A percentile compares a stretch with the other conserved stretches of the same genome.
phyloP scores from a whole-genome alignment of 805 yeast species.

The Saccharomycopsis amapae region DNA sequence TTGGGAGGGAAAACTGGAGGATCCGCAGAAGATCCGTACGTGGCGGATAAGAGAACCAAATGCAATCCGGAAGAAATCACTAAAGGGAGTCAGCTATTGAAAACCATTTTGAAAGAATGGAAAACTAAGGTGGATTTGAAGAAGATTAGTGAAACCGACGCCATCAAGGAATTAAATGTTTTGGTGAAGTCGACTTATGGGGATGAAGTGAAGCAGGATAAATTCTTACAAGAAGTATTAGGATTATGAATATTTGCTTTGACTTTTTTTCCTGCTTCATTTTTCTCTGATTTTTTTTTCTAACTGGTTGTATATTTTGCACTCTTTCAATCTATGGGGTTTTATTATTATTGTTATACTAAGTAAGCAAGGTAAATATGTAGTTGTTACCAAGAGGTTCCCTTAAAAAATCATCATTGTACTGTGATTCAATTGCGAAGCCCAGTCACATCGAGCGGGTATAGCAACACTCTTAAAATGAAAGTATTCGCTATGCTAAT shows the following conservation, averaged over 20 bases:
- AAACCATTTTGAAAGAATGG: constrained; percentile 48
- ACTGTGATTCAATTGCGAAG: no score
- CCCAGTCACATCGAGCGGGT: no score
- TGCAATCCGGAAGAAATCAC: constrained; percentile 43
- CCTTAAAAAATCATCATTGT: not conserved
- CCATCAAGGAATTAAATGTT: constrained; percentile 33
- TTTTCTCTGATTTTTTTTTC: not conserved
- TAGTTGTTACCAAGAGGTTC: not conserved
- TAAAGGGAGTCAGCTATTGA: constrained; percentile 43
- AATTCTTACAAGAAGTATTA: constrained; percentile 41
- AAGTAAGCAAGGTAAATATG: no score
- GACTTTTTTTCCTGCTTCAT: not conserved
- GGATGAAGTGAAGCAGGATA: constrained; percentile 28
- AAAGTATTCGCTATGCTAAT: no score
- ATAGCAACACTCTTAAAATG: no score
- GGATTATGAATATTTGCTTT: constrained; percentile 29
- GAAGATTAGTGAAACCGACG: constrained; percentile 30
- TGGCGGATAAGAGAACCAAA: constrained; percentile 43
- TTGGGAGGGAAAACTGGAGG: constrained; percentile 34
- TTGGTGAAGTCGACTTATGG: constrained; percentile 26
- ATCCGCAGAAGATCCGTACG: constrained; percentile 33
- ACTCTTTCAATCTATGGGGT: no score
- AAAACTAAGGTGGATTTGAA: constrained; percentile 32
- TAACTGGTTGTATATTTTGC: not conserved
- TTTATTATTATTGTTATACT: no score